Base-by-base conservation (phyloP, 768 basidiomycete species). In the Suillus placidus region DNA sequence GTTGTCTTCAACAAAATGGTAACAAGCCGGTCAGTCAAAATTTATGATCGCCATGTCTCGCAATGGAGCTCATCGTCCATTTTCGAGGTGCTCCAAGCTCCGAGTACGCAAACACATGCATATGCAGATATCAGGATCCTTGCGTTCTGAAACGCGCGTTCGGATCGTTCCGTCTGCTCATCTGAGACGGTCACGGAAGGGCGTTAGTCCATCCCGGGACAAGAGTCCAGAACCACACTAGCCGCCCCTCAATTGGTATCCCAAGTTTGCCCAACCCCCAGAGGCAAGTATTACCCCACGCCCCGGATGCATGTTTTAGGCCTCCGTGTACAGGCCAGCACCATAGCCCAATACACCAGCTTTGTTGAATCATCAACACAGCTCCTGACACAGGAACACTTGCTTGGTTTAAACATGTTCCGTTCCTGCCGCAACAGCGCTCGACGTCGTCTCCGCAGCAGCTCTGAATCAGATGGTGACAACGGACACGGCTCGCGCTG, bases 311-410 rank as follows among this genome's bases (percentile, higher is more conserved):
- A 42, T 60, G 58, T 60, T 18, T 38, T 58, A 10, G 23, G 26
- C 57, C 57, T 40, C n/a, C n/a, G n/a, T n/a, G 57, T 58, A 26
- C 37, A 26, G 40, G 16, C 23, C 40, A 60, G 58, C 58, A 60
- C 40, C 30, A 42, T 60, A 42, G 58, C 58, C 58, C 58, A 42
- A 42, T 13, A 12, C 10, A 40, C 58, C 40, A 42, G 6, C 37
- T 60, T 60, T 26, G 56, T 26, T 58, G 57, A 10, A 34, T 32
- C 52, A 58, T 40, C 30, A 13, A 60, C 58, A 60, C 58, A 42
- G 58, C 58, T 60, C 58, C 7, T 60, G 58, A 42, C 58, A 60
- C 58, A 42, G 58, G 57, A 26, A 60, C 58, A 6, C n/a, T 60
- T 26, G 38, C 58, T 60, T 42, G 58, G 58, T 60, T 60, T 18